Percentiles rank a stretch among this genome's conserved stretches.
Conservation (phyloP, 2,329 filamentous ascomycete species). For the Fusarium euwallaceae region DNA sequence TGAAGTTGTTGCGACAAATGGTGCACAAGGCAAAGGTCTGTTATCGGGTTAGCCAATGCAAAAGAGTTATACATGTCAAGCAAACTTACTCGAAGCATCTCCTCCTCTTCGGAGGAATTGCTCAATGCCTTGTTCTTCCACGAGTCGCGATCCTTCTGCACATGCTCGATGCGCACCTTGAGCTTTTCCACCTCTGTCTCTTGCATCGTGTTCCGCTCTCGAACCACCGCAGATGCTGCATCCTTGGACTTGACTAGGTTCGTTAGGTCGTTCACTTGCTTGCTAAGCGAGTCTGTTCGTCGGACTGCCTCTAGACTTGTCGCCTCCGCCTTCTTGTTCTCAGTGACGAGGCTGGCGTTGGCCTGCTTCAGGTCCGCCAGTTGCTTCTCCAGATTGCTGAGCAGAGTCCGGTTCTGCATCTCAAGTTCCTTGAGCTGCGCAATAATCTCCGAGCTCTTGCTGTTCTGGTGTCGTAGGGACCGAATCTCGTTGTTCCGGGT, state of each 20-base stretch:
- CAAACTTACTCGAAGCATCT: conserved; percentile 84
- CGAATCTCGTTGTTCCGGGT: conserved; percentile 84
- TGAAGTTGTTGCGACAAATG: conserved; percentile 92
- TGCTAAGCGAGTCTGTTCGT: conserved; percentile 77
- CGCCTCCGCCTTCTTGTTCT: conserved; percentile 82
- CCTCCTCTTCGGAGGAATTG: conserved; percentile 85
- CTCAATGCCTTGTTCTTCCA: conserved; percentile 87
- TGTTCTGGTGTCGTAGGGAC: conserved; percentile 83
- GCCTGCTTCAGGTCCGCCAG: conserved; percentile 84
- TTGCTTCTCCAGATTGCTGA: conserved; percentile 92
- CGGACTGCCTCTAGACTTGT: conserved; percentile 78
- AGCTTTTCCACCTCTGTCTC: conserved; percentile 85
- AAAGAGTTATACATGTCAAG: not conserved
- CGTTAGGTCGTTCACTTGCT: conserved; percentile 82
- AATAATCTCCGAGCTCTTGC: conserved; percentile 93
- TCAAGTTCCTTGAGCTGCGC: conserved; percentile 93
- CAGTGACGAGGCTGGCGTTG: conserved; percentile 76
- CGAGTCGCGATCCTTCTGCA: conserved; percentile 84
- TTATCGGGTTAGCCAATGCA: conserved; percentile 37
- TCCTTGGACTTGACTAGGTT: conserved; percentile 83
- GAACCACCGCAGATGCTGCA: conserved; percentile 62
- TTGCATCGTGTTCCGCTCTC: conserved; percentile 70
- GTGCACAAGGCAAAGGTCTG: conserved; percentile 76
- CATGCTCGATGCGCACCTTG: conserved; percentile 80
- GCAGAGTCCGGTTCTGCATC: conserved; percentile 77